Evolutionary conservation across 2,329 filamentous ascomycete genomes (phyloP).

Genomic region (Fusarium fujikuroi): DNA sequence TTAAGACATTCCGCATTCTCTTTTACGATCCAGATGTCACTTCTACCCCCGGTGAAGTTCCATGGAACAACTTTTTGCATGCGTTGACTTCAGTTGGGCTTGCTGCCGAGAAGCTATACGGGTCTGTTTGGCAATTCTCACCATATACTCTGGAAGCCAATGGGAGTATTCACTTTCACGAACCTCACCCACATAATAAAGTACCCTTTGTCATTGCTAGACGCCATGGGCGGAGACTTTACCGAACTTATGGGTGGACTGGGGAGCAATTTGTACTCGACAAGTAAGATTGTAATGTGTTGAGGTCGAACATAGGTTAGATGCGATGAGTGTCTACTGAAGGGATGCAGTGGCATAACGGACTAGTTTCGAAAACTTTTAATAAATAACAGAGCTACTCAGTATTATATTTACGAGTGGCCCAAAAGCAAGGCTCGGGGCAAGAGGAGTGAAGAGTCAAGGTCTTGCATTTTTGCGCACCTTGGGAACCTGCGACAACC

Average conservation of each 20-base stretch:
- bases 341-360: background rate
- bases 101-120: background rate
- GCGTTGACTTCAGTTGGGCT: background rate
- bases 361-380: accelerated
- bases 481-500: background rate
- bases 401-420: background rate
- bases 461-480: background rate
- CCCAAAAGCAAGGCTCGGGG: background rate
- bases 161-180: background rate
- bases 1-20: background rate
- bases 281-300: background rate
- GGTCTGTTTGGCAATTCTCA: background rate
- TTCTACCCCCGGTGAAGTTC: background rate
- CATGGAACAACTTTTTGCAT: background rate
- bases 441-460: accelerated
- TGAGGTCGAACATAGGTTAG: background rate
- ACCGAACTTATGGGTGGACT: slow-evolving; percentile 60
- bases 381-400: background rate
- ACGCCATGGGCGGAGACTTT: background rate
- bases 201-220: background rate
- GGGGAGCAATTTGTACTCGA: slow-evolving; percentile 55
- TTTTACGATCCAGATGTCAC: background rate
- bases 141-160: background rate
- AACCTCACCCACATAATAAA: background rate
- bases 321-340: background rate